Base-by-base conservation (phyloP, 108 stramenopile species). In the Skeletonema tropicum region DNA sequence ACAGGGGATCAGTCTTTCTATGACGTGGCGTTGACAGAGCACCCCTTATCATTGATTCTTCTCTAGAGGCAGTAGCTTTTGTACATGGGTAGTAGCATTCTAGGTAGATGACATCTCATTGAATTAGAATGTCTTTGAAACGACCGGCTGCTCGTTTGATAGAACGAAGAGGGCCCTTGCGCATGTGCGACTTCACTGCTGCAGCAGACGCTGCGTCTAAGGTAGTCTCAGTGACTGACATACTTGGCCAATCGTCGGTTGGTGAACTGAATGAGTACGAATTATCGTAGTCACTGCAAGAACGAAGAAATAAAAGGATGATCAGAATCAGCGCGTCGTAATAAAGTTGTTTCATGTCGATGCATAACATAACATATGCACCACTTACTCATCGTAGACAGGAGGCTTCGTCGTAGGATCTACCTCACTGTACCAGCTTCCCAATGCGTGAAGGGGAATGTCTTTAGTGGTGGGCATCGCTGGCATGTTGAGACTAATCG, bases 351-450 rank as follows among this genome's bases (percentile, higher is more conserved):
- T 19, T 17, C n/a, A 42, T 17, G 69, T 33, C 17, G 41, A 62
- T 35, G 35, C 19, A 61, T 59, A 38, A 48, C 32, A 35, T 12
- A 17, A 26, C 36, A 15, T 38, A 2, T 23, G 31, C 68, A 41
- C 13, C 15, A 79, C 82, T 83, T 46, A 83, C 82, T 83, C 82
- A 64, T 83, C 82, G 66, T 83, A 83, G 15, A 83, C 82, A 6
- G 82, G 82, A 61, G 73, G 77, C 49, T 73, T 83, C 21, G 76
- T 78, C 21, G 77, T 78, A 33, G 77, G 77, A 65, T 83, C 82
- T n/a, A 83, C 73, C 66, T 74, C 33, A 6, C 26, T 68, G 45
- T 83, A 83, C 82, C 82, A 83, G 55, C 76, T 74, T 38, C 77
- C 65, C 66, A 83, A 63, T 2, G 77, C 55, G 64, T 83, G 76